Evolutionary conservation across 495 filamentous ascomycete species (phyloP).

Genomic region (Xylaria telfairii): DNA sequence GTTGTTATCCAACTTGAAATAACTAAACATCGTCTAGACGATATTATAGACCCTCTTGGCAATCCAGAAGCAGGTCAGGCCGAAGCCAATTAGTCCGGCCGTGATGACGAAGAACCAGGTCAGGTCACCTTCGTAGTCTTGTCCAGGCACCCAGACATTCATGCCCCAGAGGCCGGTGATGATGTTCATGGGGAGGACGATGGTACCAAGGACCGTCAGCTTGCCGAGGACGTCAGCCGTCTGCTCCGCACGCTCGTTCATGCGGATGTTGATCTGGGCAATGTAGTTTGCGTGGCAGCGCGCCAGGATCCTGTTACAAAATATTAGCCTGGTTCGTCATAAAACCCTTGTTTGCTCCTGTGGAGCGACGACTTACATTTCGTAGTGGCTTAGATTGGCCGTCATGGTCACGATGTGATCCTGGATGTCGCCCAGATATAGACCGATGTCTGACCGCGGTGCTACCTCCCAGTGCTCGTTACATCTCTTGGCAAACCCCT

Average conservation of each 20-base stretch:
- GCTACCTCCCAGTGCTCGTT: slow-evolving; percentile 98
- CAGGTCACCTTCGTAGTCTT: slow-evolving; percentile 64
- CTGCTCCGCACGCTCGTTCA: slow-evolving; percentile 97
- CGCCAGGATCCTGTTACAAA: slow-evolving; percentile 73
- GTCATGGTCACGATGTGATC: slow-evolving; percentile 99
- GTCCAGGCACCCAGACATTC: slow-evolving; percentile 95
- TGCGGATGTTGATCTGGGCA: slow-evolving; percentile 88
- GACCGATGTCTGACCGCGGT: slow-evolving; percentile 89
- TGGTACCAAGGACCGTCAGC: slow-evolving; percentile 93
- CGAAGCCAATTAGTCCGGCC: slow-evolving; percentile 76
- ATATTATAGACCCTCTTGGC: slow-evolving; percentile 75
- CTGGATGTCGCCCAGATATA: slow-evolving; percentile 97
- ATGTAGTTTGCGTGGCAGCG: slow-evolving; percentile 96
- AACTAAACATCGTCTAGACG: slow-evolving; percentile 41
- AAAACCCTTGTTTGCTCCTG: neutral
- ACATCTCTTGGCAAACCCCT: slow-evolving; percentile 97
- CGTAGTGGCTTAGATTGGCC: slow-evolving; percentile 90
- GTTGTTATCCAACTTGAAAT: neutral
- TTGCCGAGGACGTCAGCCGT: slow-evolving; percentile 94
- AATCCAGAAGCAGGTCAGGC: slow-evolving; percentile 74
- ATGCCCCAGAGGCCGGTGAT: slow-evolving; percentile 99
- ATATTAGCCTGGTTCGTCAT: slow-evolving; percentile 12
- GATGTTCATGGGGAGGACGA: slow-evolving; percentile 97
- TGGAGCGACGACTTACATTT: slow-evolving; percentile 69
- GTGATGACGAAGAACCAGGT: slow-evolving; percentile 73